Evolutionary conservation across 2,329 filamentous ascomycete species (phyloP).

Genomic region (Aschersonia sp.): DNA sequence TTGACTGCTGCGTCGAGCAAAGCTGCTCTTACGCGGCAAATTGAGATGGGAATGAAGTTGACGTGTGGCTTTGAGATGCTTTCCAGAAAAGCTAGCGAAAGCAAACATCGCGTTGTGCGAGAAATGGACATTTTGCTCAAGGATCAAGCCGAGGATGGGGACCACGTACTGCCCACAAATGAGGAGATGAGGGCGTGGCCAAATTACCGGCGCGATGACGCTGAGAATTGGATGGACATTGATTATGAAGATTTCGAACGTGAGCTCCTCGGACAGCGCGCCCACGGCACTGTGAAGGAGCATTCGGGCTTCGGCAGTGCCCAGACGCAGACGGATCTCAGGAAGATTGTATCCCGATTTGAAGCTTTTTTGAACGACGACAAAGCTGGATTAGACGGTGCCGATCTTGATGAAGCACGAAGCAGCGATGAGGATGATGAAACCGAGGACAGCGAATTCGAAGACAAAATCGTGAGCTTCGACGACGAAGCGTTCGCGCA

Average conservation of each 20-base stretch:
- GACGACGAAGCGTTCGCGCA: slow-evolving; percentile 71
- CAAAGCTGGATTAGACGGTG: slow-evolving; percentile 64
- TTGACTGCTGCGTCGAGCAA: slow-evolving; percentile 5
- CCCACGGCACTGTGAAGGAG: slow-evolving; percentile 18
- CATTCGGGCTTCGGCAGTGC: slow-evolving; percentile 46
- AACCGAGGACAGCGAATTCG: slow-evolving; percentile 38
- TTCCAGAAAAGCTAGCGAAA: slow-evolving; percentile 49
- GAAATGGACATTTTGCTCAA: slow-evolving; percentile 66
- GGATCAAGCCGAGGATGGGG: slow-evolving; percentile 60
- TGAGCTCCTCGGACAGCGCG: slow-evolving; percentile 47
- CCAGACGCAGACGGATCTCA: slow-evolving; percentile 57
- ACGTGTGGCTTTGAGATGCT: slow-evolving; percentile 87
- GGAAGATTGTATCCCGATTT: slow-evolving; percentile 88
- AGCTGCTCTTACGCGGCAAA: slow-evolving; percentile 1
- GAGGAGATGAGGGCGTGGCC: slow-evolving; percentile 61
- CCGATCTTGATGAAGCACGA: slow-evolving; percentile 58
- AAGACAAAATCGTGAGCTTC: slow-evolving; percentile 65
- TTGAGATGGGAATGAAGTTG: slow-evolving; percentile 76
- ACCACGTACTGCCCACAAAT: slow-evolving; percentile 50
- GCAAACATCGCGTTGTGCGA: slow-evolving; percentile 52
- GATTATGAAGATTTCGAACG: slow-evolving; percentile 78
- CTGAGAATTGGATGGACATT: slow-evolving; percentile 86
- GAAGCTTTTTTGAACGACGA: slow-evolving; percentile 84
- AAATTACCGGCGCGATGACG: slow-evolving; percentile 48
- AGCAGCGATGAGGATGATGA: slow-evolving; percentile 9